phyloP scores from a whole-genome alignment of 179 eudicot genomes.

The Silene coronaria region DNA sequence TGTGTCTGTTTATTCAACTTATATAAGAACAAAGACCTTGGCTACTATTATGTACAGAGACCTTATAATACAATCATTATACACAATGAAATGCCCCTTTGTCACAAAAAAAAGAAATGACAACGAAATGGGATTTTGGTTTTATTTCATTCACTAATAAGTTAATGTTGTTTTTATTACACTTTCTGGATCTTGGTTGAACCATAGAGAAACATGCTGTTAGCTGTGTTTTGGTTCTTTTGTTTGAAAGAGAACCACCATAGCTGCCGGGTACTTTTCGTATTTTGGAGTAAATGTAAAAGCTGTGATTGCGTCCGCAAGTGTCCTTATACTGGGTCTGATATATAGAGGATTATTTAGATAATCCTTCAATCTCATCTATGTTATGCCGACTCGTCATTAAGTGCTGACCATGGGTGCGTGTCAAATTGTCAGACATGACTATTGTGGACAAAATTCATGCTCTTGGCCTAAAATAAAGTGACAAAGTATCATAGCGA shows the following conservation, averaged over 20 bases:
- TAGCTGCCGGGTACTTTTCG: not conserved
- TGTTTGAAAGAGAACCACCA: not conserved
- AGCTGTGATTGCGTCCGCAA: not conserved
- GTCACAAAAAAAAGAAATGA: no score
- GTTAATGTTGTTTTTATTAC: no score
- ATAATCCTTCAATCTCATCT: not conserved
- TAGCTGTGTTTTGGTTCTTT: conserved; percentile 3
- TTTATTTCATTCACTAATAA: no score
- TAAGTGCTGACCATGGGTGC: no score
- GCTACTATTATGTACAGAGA: no score
- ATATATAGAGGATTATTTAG: not conserved
- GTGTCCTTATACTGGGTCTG: not conserved
- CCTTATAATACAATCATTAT: no score
- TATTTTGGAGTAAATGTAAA: not conserved
- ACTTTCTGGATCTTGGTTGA: not conserved
- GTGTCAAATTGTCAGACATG: not conserved
- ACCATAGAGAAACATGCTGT: conserved; percentile 1
- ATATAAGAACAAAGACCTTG: no score
- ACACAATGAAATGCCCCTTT: no score
- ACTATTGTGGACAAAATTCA: not conserved
- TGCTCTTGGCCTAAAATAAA: no score
- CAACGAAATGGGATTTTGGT: no score
- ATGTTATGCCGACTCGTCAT: not conserved
- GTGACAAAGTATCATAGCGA: no score
- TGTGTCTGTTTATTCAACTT: no score